Evolutionary conservation across 2,329 filamentous ascomycete species (phyloP).

Genomic region (Verticillium longisporum): DNA sequence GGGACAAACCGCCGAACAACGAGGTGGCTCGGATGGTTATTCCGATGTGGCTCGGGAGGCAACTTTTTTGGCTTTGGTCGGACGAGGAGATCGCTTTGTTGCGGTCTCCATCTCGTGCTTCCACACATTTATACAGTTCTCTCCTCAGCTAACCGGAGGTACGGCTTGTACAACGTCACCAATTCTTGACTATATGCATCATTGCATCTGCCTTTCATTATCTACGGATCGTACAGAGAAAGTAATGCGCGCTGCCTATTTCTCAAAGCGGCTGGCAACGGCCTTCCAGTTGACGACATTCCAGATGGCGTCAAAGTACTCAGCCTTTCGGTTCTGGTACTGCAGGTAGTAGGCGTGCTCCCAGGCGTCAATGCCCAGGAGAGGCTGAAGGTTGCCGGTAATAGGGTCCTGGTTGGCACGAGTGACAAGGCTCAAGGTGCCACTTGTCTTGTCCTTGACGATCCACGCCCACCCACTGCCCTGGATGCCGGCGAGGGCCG

Average conservation of each 20-base stretch:
- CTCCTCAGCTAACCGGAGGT: no score
- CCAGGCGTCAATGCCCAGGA: slow-evolving; percentile 90
- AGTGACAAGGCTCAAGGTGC: slow-evolving; percentile 58
- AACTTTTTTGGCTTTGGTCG: no score
- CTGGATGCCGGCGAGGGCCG: slow-evolving; percentile 67
- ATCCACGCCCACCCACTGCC: slow-evolving; percentile 91
- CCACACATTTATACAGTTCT: no score
- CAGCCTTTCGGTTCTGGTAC: slow-evolving; percentile 94
- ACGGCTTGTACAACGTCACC: not conserved
- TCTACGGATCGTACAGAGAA: not conserved
- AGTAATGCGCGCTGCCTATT: slow-evolving; percentile 20
- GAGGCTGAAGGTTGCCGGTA: slow-evolving; percentile 71
- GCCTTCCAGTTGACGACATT: slow-evolving; percentile 95
- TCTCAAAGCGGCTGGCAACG: slow-evolving; percentile 67
- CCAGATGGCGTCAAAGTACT: slow-evolving; percentile 93
- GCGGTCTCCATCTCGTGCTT: no score
- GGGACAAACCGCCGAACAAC: no score
- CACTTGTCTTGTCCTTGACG: slow-evolving; percentile 61
- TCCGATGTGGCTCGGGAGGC: no score
- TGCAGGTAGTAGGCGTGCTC: slow-evolving; percentile 95
- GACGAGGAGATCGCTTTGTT: no score
- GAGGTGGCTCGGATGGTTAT: no score
- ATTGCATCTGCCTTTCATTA: not conserved
- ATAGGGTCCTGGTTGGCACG: slow-evolving; percentile 87
- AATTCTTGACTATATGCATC: not conserved